Conservation (phyloP, 768 basidiomycete species). For the Termitomyces sp. region DNA sequence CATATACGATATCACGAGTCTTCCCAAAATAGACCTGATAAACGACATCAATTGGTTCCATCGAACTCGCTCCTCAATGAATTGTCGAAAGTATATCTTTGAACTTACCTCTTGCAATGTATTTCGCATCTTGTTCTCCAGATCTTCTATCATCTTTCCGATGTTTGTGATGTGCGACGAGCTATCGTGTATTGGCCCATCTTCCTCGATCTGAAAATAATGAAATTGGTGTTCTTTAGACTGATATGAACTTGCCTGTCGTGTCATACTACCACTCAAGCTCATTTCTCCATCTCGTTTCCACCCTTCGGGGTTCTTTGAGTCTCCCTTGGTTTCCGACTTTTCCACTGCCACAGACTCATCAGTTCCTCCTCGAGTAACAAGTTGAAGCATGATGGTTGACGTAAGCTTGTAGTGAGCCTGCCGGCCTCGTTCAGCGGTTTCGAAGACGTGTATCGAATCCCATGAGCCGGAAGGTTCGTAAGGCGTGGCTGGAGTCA, state of each 20-base stretch:
- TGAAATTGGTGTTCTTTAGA: background rate
- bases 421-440: conserved; percentile 84
- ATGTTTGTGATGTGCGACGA: conserved; percentile 90
- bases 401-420: conserved; percentile 98
- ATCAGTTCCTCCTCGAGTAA: conserved; percentile 46
- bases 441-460: conserved; percentile 97
- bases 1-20: conserved; percentile 92
- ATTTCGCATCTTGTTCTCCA: conserved; percentile 99
- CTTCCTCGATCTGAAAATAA: conserved; percentile 70
- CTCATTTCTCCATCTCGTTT: conserved; percentile 74
- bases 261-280: conserved; percentile 94
- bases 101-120: conserved; percentile 74
- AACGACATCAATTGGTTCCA: background rate
- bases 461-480: conserved; percentile 93
- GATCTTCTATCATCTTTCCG: conserved; percentile 96
- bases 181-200: conserved; percentile 75
- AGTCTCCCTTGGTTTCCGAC: conserved; percentile 31
- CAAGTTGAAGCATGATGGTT: conserved; percentile 92
- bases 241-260: conserved; percentile 62
- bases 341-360: conserved; percentile 23
- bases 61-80: background rate
- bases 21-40: conserved; percentile 89
- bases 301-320: conserved; percentile 38
- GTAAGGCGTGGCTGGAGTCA: conserved; percentile 50
- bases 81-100: background rate